Evolutionary conservation across 2,329 filamentous ascomycete genomes (phyloP).

Genomic region (Penicillium freii): DNA sequence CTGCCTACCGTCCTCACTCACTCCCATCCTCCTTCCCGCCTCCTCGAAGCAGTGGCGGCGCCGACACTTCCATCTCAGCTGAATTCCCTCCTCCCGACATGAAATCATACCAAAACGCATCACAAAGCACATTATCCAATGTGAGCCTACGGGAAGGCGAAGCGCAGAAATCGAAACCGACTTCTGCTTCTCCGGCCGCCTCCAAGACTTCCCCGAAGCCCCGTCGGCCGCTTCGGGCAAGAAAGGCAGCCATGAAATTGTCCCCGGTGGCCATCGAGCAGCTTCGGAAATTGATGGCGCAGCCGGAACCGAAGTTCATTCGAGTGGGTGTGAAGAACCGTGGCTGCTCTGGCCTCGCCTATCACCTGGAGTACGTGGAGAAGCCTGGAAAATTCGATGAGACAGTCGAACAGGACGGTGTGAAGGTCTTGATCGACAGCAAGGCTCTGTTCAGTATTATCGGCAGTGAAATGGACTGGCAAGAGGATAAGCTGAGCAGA

Average conservation of each 20-base stretch:
- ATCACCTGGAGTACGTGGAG: slow-evolving; percentile 93
- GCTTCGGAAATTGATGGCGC: slow-evolving; percentile 71
- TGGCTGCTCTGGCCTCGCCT: slow-evolving; percentile 89
- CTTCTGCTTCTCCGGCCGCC: slow-evolving; percentile 34
- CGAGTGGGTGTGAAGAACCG: slow-evolving; percentile 91
- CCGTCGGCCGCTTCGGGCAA: slow-evolving; percentile 68
- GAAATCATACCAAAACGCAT: slow-evolving; percentile 45
- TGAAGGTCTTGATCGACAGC: slow-evolving; percentile 93
- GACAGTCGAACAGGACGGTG: slow-evolving; percentile 89
- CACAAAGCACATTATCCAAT: slow-evolving; percentile 37
- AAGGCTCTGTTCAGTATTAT: slow-evolving; percentile 98
- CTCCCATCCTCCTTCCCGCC: slow-evolving; percentile 57
- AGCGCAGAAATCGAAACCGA: slow-evolving; percentile 63
- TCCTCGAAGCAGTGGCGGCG: slow-evolving; percentile 57
- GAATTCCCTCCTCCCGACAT: slow-evolving; percentile 50
- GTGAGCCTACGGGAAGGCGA: slow-evolving; percentile 60
- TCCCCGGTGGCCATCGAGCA: slow-evolving; percentile 77
- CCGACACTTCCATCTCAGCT: slow-evolving; percentile 61
- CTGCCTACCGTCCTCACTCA: slow-evolving; percentile 61
- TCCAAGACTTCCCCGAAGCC: slow-evolving; percentile 52
- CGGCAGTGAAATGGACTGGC: slow-evolving; percentile 98
- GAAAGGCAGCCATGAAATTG: slow-evolving; percentile 89
- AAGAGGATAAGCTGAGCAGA: slow-evolving; percentile 89
- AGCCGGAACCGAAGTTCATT: slow-evolving; percentile 88
- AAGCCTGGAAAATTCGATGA: slow-evolving; percentile 87